Percentiles rank a stretch among this genome's conserved stretches.
Evolutionary conservation across 805 yeast genomes (phyloP).

Genomic region (Myxozyma mucilagina): DNA sequence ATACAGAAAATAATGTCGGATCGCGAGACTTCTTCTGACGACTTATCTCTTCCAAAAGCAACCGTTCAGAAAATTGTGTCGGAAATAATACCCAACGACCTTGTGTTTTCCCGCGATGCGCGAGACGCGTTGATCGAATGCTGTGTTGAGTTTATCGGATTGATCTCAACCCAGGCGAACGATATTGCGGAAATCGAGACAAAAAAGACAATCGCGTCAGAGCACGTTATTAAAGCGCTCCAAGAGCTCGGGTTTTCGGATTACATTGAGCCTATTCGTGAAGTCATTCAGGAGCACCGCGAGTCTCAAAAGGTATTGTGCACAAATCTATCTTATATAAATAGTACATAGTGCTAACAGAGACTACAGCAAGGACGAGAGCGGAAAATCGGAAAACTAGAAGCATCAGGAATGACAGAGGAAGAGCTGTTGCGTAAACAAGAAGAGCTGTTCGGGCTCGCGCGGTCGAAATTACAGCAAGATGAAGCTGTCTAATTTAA

Average conservation of each 20-base stretch:
- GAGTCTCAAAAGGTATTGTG: slow-evolving; percentile 65
- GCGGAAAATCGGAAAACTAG: slow-evolving; percentile 87
- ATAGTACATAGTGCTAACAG: neutral
- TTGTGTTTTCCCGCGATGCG: slow-evolving; percentile 87
- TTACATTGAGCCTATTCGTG: slow-evolving; percentile 78
- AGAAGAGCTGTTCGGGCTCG: slow-evolving; percentile 83
- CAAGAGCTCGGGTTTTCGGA: slow-evolving; percentile 83
- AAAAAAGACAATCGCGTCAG: slow-evolving; percentile 94
- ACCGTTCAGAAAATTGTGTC: slow-evolving; percentile 93
- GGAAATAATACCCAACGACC: slow-evolving; percentile 85
- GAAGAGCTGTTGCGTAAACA: slow-evolving; percentile 91
- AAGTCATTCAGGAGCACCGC: slow-evolving; percentile 80
- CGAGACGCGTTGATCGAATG: slow-evolving; percentile 94
- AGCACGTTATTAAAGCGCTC: slow-evolving; percentile 88
- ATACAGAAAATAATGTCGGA: slow-evolving; percentile 28
- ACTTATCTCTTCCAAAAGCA: slow-evolving; percentile 58
- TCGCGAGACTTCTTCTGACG: slow-evolving; percentile 39
- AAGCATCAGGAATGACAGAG: slow-evolving; percentile 86
- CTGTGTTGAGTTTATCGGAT: slow-evolving; percentile 94
- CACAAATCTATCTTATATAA: neutral
- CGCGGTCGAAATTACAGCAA: slow-evolving; percentile 44
- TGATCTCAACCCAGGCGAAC: slow-evolving; percentile 86
- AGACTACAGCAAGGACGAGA: slow-evolving; percentile 55
- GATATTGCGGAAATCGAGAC: slow-evolving; percentile 96
- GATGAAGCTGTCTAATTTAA: slow-evolving; percentile 5